Conservation (phyloP, 2,329 filamentous ascomycete genomes). For the Colletotrichum cordylinicola region DNA sequence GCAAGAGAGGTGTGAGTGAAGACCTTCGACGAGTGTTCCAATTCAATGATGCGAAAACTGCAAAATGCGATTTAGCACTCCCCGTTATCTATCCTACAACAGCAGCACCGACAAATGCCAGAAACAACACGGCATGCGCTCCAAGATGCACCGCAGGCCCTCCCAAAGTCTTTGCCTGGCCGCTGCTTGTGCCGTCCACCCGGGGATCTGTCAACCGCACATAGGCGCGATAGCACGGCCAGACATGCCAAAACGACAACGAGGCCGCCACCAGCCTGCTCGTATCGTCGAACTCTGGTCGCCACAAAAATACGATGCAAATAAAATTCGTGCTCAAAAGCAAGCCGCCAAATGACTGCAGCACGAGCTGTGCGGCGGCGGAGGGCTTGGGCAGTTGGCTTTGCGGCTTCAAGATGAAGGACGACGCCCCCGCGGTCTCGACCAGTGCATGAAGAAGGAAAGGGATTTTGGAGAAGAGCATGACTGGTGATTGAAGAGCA, state of each 20-base stretch:
- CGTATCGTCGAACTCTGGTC: conserved; percentile 34
- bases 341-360: conserved; percentile 54
- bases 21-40: neutral
- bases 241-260: conserved; percentile 55
- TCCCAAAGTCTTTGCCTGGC: conserved; percentile 39
- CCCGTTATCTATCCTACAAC: conserved; percentile 5
- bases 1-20: neutral
- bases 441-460: conserved; percentile 43
- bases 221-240: conserved; percentile 50
- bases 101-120: conserved; percentile 35
- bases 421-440: conserved; percentile 48
- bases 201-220: conserved; percentile 33
- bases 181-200: conserved; percentile 3
- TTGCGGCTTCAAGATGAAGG: conserved; percentile 49
- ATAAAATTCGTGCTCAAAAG: conserved; percentile 51
- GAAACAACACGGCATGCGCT: conserved; percentile 44
- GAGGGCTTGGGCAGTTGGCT: conserved; percentile 48
- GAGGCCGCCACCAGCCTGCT: conserved; percentile 40
- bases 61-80: neutral
- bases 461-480: conserved; percentile 31
- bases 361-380: conserved; percentile 44
- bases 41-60: neutral
- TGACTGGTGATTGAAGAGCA: neutral
- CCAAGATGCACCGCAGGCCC: conserved; percentile 52
- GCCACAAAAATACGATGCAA: conserved; percentile 39